phyloP scores from a whole-genome alignment of 192 early-diverging fungal genomes.

The Coemansia erecta region DNA sequence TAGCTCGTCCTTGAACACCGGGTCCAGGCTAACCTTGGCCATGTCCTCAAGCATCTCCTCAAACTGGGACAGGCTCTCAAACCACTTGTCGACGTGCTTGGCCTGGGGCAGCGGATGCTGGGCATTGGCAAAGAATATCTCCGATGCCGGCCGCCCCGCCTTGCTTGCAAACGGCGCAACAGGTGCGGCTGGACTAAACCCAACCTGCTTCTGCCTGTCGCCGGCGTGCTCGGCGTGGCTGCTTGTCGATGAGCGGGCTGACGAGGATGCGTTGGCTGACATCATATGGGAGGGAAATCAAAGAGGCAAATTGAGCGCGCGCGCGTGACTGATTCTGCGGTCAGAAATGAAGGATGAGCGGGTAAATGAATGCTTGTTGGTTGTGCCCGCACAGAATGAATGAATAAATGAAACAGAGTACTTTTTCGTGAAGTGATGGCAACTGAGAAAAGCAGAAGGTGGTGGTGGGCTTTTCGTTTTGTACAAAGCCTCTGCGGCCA shows the following conservation, averaged over 20 bases:
- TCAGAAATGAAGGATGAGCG: too few relatives aligned
- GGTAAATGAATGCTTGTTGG: neutral
- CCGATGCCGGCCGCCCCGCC: conserved; percentile 34
- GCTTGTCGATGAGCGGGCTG: conserved; percentile 20
- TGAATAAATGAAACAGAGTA: neutral
- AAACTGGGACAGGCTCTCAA: conserved; percentile 87
- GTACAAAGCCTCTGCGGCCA: too few relatives aligned
- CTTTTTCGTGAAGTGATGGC: neutral
- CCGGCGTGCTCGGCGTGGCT: conserved; percentile 13
- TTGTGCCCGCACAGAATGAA: conserved; percentile 4
- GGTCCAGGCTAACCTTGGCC: conserved; percentile 76
- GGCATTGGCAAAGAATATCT: conserved; percentile 50
- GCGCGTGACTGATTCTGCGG: neutral
- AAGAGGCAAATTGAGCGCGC: too few relatives aligned
- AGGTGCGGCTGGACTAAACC: conserved; percentile 30
- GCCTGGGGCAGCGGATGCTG: conserved; percentile 45
- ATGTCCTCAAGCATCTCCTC: conserved; percentile 91
- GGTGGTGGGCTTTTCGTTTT: too few relatives aligned
- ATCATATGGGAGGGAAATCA: conserved; percentile 19
- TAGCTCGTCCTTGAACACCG: conserved; percentile 86
- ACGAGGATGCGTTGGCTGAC: conserved; percentile 27
- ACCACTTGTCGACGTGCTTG: conserved; percentile 75
- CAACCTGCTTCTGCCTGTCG: conserved; percentile 15
- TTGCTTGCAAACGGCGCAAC: conserved; percentile 19
- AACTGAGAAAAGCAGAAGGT: too few relatives aligned